phyloP scores from a whole-genome alignment of 2,329 filamentous ascomycete species.

The Ustilaginoidea virens region DNA sequence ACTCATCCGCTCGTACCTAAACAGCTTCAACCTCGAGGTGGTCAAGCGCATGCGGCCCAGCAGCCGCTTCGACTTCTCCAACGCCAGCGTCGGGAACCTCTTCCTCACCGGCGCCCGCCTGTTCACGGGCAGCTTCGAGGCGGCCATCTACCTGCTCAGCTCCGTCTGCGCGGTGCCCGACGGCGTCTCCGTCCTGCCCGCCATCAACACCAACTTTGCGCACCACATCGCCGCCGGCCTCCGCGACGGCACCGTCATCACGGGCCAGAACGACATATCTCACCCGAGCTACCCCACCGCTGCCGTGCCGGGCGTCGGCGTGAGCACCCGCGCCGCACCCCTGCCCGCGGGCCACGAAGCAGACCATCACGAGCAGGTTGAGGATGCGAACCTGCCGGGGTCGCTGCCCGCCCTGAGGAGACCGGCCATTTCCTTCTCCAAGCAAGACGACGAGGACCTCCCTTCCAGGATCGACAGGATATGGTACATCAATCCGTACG shows the following conservation, averaged over 20 bases:
- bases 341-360: constrained; percentile 26
- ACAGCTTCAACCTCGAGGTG: constrained; percentile 62
- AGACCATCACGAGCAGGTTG: constrained; percentile 47
- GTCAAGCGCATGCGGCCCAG: constrained; percentile 59
- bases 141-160: constrained; percentile 77
- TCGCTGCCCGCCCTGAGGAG: constrained; percentile 66
- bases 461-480: constrained; percentile 63
- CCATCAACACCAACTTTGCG: constrained; percentile 88
- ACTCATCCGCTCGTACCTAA: constrained; percentile 62
- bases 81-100: constrained; percentile 62
- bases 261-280: constrained; percentile 84
- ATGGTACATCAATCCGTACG: constrained; percentile 98
- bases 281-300: constrained; percentile 58
- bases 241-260: constrained; percentile 60
- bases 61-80: constrained; percentile 63
- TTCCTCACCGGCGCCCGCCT: constrained; percentile 75
- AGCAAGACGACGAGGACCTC: constrained; percentile 59
- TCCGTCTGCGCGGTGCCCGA: constrained; percentile 74
- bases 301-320: constrained; percentile 14
- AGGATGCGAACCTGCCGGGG: constrained; percentile 70
- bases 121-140: constrained; percentile 86
- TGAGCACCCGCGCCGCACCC: constrained; percentile 14
- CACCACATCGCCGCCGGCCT: constrained; percentile 85
- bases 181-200: constrained; percentile 66
- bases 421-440: constrained; percentile 71